phyloP scores from a whole-genome alignment of 257 asterid species.

The Solanum raphanifolium region DNA sequence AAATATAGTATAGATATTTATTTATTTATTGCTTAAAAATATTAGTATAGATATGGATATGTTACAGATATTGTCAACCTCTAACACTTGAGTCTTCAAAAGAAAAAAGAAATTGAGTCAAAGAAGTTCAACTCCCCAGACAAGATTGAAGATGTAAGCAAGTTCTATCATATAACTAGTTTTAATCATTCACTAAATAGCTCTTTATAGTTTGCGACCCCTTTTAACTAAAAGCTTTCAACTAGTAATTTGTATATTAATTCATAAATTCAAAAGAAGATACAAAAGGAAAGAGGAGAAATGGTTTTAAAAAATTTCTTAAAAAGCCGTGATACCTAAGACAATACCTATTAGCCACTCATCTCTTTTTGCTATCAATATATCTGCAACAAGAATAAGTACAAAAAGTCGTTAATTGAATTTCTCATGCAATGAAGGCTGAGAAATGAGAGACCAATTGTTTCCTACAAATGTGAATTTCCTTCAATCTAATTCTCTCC shows the following conservation, averaged over 20 bases:
- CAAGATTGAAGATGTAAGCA: not conserved
- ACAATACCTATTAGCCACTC: not conserved
- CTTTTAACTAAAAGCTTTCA: not conserved
- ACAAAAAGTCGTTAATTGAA: not conserved
- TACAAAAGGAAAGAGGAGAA: not conserved
- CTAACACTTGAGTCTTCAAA: not conserved
- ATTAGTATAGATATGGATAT: not conserved
- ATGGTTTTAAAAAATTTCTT: not conserved
- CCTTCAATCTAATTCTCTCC: not conserved
- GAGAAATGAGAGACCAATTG: conserved; percentile 1
- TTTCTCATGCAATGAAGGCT: not conserved
- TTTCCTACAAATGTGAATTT: not conserved
- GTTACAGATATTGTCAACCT: not conserved
- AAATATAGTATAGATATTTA: not conserved
- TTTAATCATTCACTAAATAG: not conserved
- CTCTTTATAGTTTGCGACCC: not conserved
- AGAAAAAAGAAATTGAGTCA: not conserved
- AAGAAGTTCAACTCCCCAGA: not conserved
- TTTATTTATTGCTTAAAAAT: no score
- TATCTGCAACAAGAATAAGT: not conserved
- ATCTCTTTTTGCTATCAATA: not conserved
- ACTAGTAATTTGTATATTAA: not conserved
- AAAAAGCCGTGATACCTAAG: not conserved
- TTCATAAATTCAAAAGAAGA: not conserved
- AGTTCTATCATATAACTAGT: not conserved